Percentiles rank a stretch among this genome's conserved stretches.
Evolutionary conservation across 139 green algal species (phyloP).

Genomic region (Eudorina sp.): DNA sequence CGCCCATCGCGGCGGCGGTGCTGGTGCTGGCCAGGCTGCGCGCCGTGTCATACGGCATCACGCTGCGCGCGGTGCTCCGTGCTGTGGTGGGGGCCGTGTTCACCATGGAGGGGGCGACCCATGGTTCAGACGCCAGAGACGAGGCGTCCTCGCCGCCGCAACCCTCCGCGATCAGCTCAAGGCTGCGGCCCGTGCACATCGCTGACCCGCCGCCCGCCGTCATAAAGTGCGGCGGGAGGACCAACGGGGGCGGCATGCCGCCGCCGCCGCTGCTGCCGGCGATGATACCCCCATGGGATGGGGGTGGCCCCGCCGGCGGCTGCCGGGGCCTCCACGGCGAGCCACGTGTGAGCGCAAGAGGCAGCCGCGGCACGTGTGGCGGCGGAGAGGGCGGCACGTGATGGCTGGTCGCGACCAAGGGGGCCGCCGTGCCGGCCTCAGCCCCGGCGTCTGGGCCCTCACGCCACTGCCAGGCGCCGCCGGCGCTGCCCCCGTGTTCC

Average conservation of each 20-base stretch:
- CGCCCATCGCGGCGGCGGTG: neutral
- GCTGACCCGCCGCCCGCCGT: too few relatives aligned
- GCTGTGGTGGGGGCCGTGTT: slow-evolving; percentile 29
- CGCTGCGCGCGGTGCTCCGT: slow-evolving; percentile 31
- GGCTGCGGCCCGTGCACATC: neutral
- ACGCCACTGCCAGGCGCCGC: neutral
- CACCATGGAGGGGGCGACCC: neutral
- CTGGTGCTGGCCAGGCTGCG: slow-evolving; percentile 16
- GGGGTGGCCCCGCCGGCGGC: too few relatives aligned
- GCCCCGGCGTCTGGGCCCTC: neutral
- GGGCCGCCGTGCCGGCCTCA: neutral
- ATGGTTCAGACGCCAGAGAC: neutral
- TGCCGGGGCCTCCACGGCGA: too few relatives aligned
- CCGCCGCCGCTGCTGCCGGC: too few relatives aligned
- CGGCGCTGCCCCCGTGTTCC: neutral
- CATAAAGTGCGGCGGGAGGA: neutral
- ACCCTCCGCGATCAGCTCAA: slow-evolving; percentile 30
- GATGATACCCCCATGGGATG: too few relatives aligned
- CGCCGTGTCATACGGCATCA: slow-evolving; percentile 16
- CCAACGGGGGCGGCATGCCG: neutral
- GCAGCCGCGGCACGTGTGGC: slow-evolving; percentile 8
- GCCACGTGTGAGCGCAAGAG: neutral
- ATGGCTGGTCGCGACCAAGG: neutral
- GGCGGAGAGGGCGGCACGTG: too few relatives aligned
- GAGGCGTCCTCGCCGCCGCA: slow-evolving; percentile 22